phyloP scores from a whole-genome alignment of 192 early-diverging fungal genomes.

The Entomortierella lignicola region DNA sequence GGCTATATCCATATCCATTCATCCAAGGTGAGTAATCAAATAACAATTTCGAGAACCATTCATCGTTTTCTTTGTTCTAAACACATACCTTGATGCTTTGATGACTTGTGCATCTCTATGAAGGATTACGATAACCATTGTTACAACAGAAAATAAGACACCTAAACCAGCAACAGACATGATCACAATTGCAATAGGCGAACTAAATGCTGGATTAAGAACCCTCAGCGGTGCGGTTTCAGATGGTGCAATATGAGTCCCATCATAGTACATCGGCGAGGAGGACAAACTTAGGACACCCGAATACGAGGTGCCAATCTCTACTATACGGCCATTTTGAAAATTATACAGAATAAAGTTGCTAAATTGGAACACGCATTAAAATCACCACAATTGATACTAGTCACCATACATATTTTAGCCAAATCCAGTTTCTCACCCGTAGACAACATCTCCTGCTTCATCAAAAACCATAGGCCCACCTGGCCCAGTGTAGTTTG shows the following conservation, averaged over 20 bases:
- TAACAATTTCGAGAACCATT: slow-evolving; percentile 2
- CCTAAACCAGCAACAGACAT: slow-evolving; percentile 45
- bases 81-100: slow-evolving; percentile 64
- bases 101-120: slow-evolving; percentile 56
- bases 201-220: slow-evolving; percentile 56
- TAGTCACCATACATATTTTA: too few relatives aligned
- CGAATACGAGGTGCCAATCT: slow-evolving; percentile 54
- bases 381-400: too few relatives aligned
- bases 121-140: slow-evolving; percentile 50
- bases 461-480: slow-evolving; percentile 61
- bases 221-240: slow-evolving; percentile 56
- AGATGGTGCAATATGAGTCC: slow-evolving; percentile 53
- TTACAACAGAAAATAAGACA: slow-evolving; percentile 49
- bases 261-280: slow-evolving; percentile 58
- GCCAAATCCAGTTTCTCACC: slow-evolving; percentile 22
- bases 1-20: slow-evolving; percentile 25
- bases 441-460: slow-evolving; percentile 58
- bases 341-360: slow-evolving; percentile 60
- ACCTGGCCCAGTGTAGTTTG: slow-evolving; percentile 62
- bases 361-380: slow-evolving; percentile 38
- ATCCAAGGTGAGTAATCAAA: background rate
- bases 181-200: slow-evolving; percentile 53
- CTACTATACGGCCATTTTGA: slow-evolving; percentile 38
- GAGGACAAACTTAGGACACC: slow-evolving; percentile 51
- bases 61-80: too few relatives aligned